phyloP scores from a whole-genome alignment of 768 basidiomycete species.

The Russula emetica region DNA sequence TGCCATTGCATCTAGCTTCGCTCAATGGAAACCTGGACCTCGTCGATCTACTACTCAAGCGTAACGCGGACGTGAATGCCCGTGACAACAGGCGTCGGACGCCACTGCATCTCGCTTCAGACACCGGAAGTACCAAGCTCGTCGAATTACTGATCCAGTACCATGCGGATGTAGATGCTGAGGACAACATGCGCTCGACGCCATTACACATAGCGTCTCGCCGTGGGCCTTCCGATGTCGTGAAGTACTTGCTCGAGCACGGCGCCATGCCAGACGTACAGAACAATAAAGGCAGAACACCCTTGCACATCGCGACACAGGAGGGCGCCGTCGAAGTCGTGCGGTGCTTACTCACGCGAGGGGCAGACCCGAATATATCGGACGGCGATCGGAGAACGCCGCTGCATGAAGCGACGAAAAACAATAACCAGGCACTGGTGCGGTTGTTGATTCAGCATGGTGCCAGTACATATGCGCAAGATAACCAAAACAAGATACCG shows the following conservation, averaged over 20 bases:
- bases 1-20: background rate
- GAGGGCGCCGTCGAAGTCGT: background rate
- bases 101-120: background rate
- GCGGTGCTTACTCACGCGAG: background rate
- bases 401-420: slow-evolving; percentile 1
- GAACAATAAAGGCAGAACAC: background rate
- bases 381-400: slow-evolving; percentile 4
- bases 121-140: background rate
- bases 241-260: background rate
- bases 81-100: background rate
- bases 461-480: background rate
- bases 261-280: background rate
- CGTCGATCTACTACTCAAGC: background rate
- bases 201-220: slow-evolving; percentile 7
- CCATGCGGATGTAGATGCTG: background rate
- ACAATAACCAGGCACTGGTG: background rate
- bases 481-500: background rate
- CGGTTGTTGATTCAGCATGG: background rate
- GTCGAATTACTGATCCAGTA: background rate
- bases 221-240: background rate
- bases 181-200: background rate
- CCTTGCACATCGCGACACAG: background rate
- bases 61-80: background rate
- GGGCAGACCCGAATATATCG: background rate
- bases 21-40: background rate